These are phyloP conservation scores for Yarrowia bubula DNA, from an alignment of 805 yeast genomes.

Conservation along the genomic window DNA sequence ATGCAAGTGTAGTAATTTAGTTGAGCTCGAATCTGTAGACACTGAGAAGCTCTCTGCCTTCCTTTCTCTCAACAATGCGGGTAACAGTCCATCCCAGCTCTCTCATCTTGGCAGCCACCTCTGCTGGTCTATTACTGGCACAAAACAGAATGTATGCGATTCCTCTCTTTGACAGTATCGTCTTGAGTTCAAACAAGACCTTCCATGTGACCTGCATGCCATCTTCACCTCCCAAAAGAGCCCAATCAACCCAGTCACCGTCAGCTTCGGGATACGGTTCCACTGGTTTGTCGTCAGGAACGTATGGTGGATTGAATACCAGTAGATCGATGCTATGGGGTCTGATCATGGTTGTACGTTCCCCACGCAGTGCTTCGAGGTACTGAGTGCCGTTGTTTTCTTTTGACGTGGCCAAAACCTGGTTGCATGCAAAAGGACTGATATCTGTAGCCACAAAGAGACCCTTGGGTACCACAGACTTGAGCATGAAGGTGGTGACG, in stretches of 20 bases:
- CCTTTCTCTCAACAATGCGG: slow-evolving; percentile 64
- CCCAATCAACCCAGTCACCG: slow-evolving; percentile 79
- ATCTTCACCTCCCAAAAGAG: slow-evolving; percentile 81
- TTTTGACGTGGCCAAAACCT: slow-evolving; percentile 48
- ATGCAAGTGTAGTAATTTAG: not conserved
- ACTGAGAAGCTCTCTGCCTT: slow-evolving; percentile 93
- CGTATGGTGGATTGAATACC: slow-evolving; percentile 95
- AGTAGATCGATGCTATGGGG: slow-evolving; percentile 59
- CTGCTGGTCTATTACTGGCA: slow-evolving; percentile 79
- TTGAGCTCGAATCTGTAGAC: slow-evolving; percentile 55
- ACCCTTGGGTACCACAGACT: slow-evolving; percentile 53
- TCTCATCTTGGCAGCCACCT: slow-evolving; percentile 52
- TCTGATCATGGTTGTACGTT: slow-evolving; percentile 53
- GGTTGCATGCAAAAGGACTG: slow-evolving; percentile 70
- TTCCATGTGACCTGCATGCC: slow-evolving; percentile 85
- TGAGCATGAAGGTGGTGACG: slow-evolving; percentile 71
- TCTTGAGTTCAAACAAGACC: slow-evolving; percentile 55
- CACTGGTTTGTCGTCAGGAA: slow-evolving; percentile 62
- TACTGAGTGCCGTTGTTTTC: slow-evolving; percentile 34
- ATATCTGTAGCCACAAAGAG: slow-evolving; percentile 71
- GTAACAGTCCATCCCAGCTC: slow-evolving; percentile 53
- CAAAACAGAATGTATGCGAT: slow-evolving; percentile 87
- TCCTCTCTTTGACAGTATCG: slow-evolving; percentile 57
- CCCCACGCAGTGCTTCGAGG: slow-evolving; percentile 56
- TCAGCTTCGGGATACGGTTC: slow-evolving; percentile 63